Evolutionary conservation across 2,329 filamentous ascomycete species (phyloP).

Genomic region (Curvularia eragrostidis): DNA sequence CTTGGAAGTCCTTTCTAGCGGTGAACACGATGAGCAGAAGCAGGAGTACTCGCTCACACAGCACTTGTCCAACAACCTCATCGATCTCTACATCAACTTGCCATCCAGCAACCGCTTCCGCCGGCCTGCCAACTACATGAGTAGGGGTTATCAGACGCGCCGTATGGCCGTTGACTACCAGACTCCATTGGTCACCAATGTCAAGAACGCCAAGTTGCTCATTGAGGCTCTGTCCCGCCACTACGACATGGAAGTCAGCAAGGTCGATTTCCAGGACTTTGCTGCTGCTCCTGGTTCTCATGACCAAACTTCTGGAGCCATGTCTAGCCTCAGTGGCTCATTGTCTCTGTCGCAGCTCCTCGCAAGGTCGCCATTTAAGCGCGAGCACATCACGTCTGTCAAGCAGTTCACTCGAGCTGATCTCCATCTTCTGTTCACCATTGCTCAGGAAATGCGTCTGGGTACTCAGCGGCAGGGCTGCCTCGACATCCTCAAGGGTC

Average conservation of each 20-base stretch:
- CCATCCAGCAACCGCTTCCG: slow-evolving; percentile 98
- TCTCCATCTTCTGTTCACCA: slow-evolving; percentile 91
- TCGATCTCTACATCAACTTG: slow-evolving; percentile 98
- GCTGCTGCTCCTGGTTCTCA: slow-evolving; percentile 46
- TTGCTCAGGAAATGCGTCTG: slow-evolving; percentile 96
- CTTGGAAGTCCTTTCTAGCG: slow-evolving; percentile 74
- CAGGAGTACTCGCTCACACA: slow-evolving; percentile 97
- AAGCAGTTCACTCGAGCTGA: slow-evolving; percentile 87
- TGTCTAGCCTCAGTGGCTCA: slow-evolving; percentile 63
- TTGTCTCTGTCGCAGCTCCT: slow-evolving; percentile 73
- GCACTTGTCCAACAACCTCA: slow-evolving; percentile 96
- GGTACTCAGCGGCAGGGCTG: slow-evolving; percentile 92
- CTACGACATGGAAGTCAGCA: slow-evolving; percentile 81
- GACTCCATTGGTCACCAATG: slow-evolving; percentile 95
- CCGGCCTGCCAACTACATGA: slow-evolving; percentile 97
- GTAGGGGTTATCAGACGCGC: slow-evolving; percentile 93
- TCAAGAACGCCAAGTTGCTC: slow-evolving; percentile 98
- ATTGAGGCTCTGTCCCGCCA: slow-evolving; percentile 92
- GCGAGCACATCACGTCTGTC: slow-evolving; percentile 88
- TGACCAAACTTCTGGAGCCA: slow-evolving; percentile 44
- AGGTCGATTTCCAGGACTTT: slow-evolving; percentile 91
- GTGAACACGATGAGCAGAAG: slow-evolving; percentile 78
- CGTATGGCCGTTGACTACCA: slow-evolving; percentile 99
- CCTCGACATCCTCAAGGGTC: slow-evolving; percentile 82
- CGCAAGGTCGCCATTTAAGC: slow-evolving; percentile 83